A percentile compares a stretch with the other conserved stretches of the same genome.
phyloP scores from a whole-genome alignment of 2,329 filamentous ascomycete species.

The Fusarium anguioides region DNA sequence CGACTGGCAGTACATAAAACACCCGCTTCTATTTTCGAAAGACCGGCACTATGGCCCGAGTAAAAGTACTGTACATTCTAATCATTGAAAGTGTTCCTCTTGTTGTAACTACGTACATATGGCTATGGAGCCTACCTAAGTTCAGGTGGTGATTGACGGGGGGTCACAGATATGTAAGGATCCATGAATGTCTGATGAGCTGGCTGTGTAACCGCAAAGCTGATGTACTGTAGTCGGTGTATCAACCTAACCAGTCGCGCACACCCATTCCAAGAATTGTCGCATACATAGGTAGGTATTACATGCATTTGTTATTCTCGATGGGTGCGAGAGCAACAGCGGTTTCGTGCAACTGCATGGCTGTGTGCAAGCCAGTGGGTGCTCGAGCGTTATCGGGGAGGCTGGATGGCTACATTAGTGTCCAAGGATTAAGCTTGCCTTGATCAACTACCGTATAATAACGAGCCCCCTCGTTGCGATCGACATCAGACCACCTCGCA shows the following conservation, averaged over 20 bases:
- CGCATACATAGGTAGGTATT: no score
- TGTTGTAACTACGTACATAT: background rate
- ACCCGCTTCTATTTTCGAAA: background rate
- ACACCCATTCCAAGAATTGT: background rate
- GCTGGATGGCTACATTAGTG: slow-evolving; percentile 26
- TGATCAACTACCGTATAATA: slow-evolving; percentile 19
- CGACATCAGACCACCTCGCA: slow-evolving; percentile 45
- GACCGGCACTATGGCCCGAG: slow-evolving; percentile 5
- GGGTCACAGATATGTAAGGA: slow-evolving; percentile 20
- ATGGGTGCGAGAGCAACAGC: background rate
- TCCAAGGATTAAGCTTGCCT: slow-evolving; percentile 17
- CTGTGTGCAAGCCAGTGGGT: slow-evolving; percentile 15
- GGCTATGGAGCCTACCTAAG: slow-evolving; percentile 3
- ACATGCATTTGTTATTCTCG: background rate
- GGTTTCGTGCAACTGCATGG: slow-evolving; percentile 15
- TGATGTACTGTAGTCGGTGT: slow-evolving; percentile 19
- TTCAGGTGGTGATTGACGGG: slow-evolving; percentile 11
- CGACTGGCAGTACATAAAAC: background rate
- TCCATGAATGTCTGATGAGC: slow-evolving; percentile 40
- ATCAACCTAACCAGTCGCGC: slow-evolving; percentile 7
- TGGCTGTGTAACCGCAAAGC: slow-evolving; percentile 42
- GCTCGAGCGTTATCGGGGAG: slow-evolving; percentile 17
- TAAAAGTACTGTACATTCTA: background rate
- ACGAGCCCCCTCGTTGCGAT: slow-evolving; percentile 41
- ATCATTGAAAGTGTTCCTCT: slow-evolving; percentile 15